phyloP scores from a whole-genome alignment of 106 monocot genomes.

The Dendrobium officinale region DNA sequence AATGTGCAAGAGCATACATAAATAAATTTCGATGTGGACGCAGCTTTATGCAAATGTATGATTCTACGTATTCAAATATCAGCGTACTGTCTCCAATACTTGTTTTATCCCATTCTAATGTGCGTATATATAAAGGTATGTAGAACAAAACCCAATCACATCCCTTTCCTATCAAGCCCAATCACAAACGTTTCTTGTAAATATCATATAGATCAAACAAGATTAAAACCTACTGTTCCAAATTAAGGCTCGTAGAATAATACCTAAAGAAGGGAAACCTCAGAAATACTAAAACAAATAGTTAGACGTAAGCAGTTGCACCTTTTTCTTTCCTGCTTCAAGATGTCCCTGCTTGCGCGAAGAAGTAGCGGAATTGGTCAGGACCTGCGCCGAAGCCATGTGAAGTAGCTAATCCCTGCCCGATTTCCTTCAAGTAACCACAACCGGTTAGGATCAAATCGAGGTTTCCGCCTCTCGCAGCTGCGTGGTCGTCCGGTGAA shows the following conservation, averaged over 20 bases:
- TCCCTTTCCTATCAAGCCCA: neutral
- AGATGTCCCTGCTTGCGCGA: conserved; percentile 23
- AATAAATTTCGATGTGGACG: neutral
- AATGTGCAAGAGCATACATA: neutral
- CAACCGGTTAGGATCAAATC: neutral
- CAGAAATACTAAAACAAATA: neutral
- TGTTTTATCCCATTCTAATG: neutral
- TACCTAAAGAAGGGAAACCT: neutral
- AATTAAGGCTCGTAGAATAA: neutral
- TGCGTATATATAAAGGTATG: neutral
- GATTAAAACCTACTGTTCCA: neutral
- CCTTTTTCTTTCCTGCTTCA: conserved; percentile 28
- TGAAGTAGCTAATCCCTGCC: neutral
- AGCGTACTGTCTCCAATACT: neutral
- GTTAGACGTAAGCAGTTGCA: neutral
- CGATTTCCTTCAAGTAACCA: neutral
- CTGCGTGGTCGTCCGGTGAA: neutral
- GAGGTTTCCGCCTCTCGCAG: neutral
- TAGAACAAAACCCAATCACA: neutral
- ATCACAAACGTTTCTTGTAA: neutral
- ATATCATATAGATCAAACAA: neutral
- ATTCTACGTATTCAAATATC: neutral
- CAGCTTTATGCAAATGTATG: neutral
- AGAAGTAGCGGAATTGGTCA: conserved; percentile 4
- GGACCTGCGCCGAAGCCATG: conserved; percentile 17